These are phyloP conservation scores for Trichophyton equinum DNA, from an alignment of 2,329 filamentous ascomycete genomes.

Conservation along the genomic window DNA sequence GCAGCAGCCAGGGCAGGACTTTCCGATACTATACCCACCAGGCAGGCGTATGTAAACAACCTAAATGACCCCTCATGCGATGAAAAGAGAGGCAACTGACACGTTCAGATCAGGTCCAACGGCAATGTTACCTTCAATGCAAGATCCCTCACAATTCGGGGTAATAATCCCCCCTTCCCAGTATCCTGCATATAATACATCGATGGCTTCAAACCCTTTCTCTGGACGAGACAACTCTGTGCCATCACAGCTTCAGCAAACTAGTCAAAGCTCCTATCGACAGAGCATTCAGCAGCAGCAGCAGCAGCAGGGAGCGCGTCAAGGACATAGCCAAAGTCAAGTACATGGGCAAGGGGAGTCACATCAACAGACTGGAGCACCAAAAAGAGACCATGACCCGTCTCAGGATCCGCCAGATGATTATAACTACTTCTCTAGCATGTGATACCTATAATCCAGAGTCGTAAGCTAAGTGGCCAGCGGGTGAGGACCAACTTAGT, in stretches of 20 bases:
- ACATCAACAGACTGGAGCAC: background rate
- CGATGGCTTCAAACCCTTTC: background rate
- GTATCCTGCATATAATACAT: background rate
- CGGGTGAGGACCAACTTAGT: background rate
- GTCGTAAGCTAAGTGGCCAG: background rate
- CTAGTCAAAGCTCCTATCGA: background rate
- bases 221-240: background rate
- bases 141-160: background rate
- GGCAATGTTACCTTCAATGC: background rate
- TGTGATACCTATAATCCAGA: background rate
- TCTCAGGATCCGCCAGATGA: background rate
- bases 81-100: background rate
- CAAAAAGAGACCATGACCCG: background rate
- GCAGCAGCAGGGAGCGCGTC: background rate
- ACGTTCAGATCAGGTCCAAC: background rate
- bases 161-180: background rate
- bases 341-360: background rate
- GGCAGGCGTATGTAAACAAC: background rate
- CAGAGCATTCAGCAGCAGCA: background rate
- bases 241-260: background rate
- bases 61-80: background rate
- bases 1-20: background rate
- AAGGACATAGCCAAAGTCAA: background rate
- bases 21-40: background rate
- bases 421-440: background rate